Percentiles rank a stretch among this genome's conserved stretches.
Evolutionary conservation across 164 flowering plant genomes (phyloP).

Genomic region (Aristolochia contorta): DNA sequence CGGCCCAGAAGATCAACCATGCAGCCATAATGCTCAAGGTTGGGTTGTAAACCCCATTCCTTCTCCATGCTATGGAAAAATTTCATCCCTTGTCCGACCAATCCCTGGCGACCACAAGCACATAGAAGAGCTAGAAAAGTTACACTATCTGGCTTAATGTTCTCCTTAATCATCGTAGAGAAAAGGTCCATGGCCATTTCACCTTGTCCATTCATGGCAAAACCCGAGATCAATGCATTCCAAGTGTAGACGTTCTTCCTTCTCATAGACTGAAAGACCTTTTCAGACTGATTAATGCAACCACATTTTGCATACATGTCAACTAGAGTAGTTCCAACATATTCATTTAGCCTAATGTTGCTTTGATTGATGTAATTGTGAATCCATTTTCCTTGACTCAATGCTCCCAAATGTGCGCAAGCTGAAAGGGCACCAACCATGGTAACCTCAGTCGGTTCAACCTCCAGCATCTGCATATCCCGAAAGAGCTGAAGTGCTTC

Average conservation of each 20-base stretch:
- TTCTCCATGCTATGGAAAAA: slow-evolving; percentile 1
- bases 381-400: slow-evolving; percentile 12
- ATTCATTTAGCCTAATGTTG: slow-evolving; percentile 1
- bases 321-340: slow-evolving; percentile 23
- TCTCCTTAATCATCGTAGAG: background rate
- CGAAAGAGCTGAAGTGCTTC: slow-evolving; percentile 6
- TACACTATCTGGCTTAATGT: slow-evolving; percentile 10
- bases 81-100: slow-evolving; percentile 7
- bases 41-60: slow-evolving; percentile 3
- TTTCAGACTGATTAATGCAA: slow-evolving; percentile 1
- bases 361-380: slow-evolving; percentile 4
- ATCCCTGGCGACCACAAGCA: slow-evolving; percentile 11
- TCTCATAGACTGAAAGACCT: slow-evolving; percentile 7
- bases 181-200: slow-evolving; percentile 4
- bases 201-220: slow-evolving; percentile 12
- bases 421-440: slow-evolving; percentile 8
- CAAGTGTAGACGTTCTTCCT: slow-evolving; percentile 5
- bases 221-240: slow-evolving; percentile 10
- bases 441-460: slow-evolving; percentile 7
- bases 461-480: slow-evolving; percentile 1
- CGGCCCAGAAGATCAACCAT: slow-evolving; percentile 9
- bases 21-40: no score
- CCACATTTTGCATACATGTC: slow-evolving; percentile 40
- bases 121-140: slow-evolving; percentile 9
- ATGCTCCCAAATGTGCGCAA: slow-evolving; percentile 8